Conservation (phyloP, 208 protist species). For the Crithidia acanthocephali region DNA sequence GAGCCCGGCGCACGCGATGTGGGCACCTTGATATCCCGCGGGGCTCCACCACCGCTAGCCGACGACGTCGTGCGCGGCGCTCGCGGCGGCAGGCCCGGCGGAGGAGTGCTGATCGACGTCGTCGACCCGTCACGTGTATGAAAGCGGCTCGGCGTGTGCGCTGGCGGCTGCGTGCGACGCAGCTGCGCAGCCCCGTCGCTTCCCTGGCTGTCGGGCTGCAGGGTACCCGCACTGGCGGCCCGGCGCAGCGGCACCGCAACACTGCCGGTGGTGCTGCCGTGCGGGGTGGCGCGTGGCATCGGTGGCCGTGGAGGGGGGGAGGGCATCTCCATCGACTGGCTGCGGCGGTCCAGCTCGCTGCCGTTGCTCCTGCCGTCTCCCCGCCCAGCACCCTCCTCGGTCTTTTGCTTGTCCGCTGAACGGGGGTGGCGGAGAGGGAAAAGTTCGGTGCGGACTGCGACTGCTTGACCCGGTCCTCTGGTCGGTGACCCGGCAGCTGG, state of each 20-base stretch:
- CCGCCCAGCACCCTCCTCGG: neutral
- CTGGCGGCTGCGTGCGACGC: neutral
- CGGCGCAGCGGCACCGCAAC: conserved; percentile 8
- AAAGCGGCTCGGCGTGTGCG: neutral
- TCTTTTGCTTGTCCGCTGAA: neutral
- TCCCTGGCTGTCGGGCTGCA: neutral
- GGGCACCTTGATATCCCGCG: neutral
- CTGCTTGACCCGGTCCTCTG: neutral
- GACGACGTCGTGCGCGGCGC: conserved; percentile 11
- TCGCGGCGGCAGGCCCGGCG: conserved; percentile 5
- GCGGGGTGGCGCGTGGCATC: neutral
- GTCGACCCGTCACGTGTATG: conserved; percentile 2
- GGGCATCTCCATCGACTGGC: neutral
- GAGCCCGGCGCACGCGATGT: conserved; percentile 16
- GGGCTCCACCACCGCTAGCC: neutral
- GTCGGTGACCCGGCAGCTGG: conserved; percentile 2
- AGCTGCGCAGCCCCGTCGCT: neutral
- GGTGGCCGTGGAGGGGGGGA: conserved; percentile 8
- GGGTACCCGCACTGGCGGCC: neutral
- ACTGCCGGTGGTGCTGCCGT: no score
- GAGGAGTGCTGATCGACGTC: neutral
- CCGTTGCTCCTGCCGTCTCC: neutral
- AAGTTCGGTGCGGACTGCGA: conserved; percentile 4
- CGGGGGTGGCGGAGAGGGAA: neutral
- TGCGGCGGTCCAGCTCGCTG: neutral